Percentiles rank a stretch among this genome's conserved stretches.
phyloP scores from a whole-genome alignment of 768 basidiomycete genomes.

The Infundibulicybe gibba region DNA sequence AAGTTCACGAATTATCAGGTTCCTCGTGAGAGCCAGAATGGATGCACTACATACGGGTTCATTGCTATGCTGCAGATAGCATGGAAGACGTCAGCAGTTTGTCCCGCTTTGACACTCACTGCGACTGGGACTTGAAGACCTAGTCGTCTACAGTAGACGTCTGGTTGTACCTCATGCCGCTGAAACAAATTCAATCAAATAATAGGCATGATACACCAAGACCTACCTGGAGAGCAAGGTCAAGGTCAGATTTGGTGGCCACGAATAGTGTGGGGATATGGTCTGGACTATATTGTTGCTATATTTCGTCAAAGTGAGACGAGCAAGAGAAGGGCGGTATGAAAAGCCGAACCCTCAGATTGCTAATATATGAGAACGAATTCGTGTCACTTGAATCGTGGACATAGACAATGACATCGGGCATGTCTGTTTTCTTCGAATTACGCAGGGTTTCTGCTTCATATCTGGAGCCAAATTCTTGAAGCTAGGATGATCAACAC shows the following conservation, averaged over 20 bases:
- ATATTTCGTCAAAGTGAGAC: constrained; percentile 15
- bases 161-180: constrained; percentile 98
- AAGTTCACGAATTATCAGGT: not conserved
- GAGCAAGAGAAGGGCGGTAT: not conserved
- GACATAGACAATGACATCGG: constrained; percentile 94
- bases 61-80: constrained; percentile 81
- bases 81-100: constrained; percentile 85
- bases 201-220: constrained; percentile 1
- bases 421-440: constrained; percentile 86
- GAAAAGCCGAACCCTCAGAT: constrained; percentile 65
- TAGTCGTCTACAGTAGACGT: constrained; percentile 90
- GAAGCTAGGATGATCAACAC: constrained; percentile 51
- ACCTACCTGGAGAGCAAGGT: constrained; percentile 88
- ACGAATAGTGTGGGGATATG: constrained; percentile 96
- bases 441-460: constrained; percentile 88
- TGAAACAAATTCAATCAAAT: constrained; percentile 25
- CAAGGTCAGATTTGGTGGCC: constrained; percentile 97
- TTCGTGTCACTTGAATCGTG: constrained; percentile 99
- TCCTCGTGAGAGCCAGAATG: constrained; percentile 10
- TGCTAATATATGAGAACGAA: constrained; percentile 97
- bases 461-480: constrained; percentile 96
- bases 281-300: constrained; percentile 98
- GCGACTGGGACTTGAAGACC: constrained; percentile 92
- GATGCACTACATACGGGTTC: constrained; percentile 64
- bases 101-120: constrained; percentile 84